These are phyloP conservation scores for Elsinoe perseae DNA, from an alignment of 2,329 filamentous ascomycete species.

Conservation along the genomic window DNA sequence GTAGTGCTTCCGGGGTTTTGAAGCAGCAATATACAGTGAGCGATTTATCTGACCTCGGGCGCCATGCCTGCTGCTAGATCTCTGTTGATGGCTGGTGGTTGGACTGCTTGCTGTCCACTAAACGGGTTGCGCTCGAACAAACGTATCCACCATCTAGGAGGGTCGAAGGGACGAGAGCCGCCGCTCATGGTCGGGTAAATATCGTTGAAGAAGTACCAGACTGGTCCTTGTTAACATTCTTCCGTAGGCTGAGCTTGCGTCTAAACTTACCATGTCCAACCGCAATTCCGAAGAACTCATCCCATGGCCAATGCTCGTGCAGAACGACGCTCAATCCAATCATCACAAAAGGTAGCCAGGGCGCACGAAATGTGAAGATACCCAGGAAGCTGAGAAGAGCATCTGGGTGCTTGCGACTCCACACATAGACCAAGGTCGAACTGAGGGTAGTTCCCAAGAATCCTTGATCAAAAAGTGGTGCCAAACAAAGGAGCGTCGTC, in stretches of 20 bases:
- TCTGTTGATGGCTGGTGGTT: constrained; percentile 47
- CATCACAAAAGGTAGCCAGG: constrained; percentile 91
- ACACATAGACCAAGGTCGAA: constrained; percentile 93
- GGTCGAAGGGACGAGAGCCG: constrained; percentile 77
- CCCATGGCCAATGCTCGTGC: constrained; percentile 82
- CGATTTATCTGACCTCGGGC: constrained; percentile 27
- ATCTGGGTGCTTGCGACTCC: constrained; percentile 90
- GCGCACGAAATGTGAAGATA: constrained; percentile 81
- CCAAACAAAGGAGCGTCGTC: constrained; percentile 68
- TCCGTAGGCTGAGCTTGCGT: background rate
- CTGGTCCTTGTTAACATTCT: constrained; percentile 28
- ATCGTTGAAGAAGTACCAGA: constrained; percentile 98
- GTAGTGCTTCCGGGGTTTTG: background rate
- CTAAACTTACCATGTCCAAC: constrained; percentile 64
- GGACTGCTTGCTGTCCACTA: constrained; percentile 25
- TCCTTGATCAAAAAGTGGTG: constrained; percentile 80
- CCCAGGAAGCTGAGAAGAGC: constrained; percentile 75
- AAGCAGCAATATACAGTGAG: background rate
- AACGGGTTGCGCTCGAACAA: constrained; percentile 61
- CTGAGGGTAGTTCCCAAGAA: constrained; percentile 92
- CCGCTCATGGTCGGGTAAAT: constrained; percentile 89
- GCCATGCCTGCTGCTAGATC: constrained; percentile 53
- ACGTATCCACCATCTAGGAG: constrained; percentile 81
- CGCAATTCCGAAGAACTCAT: constrained; percentile 90
- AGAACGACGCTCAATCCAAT: constrained; percentile 89